A percentile compares a stretch with the other conserved stretches of the same genome.
These are phyloP conservation scores for Pugionium dolabratum DNA, from an alignment of 345 rosid species.

Conservation along the genomic window DNA sequence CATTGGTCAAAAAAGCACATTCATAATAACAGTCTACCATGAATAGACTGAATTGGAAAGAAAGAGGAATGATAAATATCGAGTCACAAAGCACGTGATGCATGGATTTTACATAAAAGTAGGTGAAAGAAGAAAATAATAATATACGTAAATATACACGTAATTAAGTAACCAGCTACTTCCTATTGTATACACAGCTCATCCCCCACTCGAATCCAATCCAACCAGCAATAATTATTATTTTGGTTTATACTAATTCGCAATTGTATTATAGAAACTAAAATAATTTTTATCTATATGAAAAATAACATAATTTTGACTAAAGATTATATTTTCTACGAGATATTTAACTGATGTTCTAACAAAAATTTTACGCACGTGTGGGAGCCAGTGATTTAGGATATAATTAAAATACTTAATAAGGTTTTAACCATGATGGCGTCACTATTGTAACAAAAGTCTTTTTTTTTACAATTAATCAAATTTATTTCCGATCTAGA, in stretches of 20 bases:
- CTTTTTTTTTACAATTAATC: too few relatives aligned
- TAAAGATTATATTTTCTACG: neutral
- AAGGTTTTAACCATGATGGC: neutral
- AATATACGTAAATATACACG: constrained; percentile 21
- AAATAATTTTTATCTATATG: neutral
- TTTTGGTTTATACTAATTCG: constrained; percentile 1
- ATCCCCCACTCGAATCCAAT: constrained; percentile 30
- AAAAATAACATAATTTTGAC: neutral
- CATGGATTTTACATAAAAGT: constrained; percentile 31
- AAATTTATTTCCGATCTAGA: constrained; percentile 30
- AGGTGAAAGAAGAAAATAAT: constrained; percentile 18
- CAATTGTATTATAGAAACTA: neutral
- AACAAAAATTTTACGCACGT: constrained; percentile 3
- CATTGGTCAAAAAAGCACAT: neutral
- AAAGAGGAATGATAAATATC: constrained; percentile 21
- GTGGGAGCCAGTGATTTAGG: neutral
- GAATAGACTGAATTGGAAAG: constrained; percentile 13
- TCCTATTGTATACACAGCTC: constrained; percentile 38
- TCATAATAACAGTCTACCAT: neutral
- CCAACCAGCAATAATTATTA: constrained; percentile 19
- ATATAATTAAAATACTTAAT: neutral
- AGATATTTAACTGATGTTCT: neutral
- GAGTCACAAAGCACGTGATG: constrained; percentile 40
- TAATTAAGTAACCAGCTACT: constrained; percentile 32
- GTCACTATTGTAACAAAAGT: too few relatives aligned